Evolutionary conservation across 2,329 filamentous ascomycete genomes (phyloP).

Genomic region (Pseudogymnoascus sp.): DNA sequence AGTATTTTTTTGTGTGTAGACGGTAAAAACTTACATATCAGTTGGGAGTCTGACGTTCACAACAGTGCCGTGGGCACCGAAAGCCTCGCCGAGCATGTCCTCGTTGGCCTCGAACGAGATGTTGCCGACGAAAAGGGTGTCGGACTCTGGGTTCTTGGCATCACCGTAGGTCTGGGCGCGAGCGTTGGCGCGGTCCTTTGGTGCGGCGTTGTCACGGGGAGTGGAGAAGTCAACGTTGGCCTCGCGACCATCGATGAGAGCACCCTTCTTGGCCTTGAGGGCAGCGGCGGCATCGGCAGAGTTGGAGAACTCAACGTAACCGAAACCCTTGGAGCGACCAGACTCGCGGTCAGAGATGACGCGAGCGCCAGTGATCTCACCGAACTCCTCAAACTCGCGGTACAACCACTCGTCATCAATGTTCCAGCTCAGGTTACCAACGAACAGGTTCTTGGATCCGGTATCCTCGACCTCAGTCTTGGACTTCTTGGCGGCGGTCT

Average conservation of each 20-base stretch:
- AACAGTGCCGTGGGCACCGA: slow-evolving; percentile 56
- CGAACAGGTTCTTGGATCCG: slow-evolving; percentile 57
- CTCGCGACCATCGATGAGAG: slow-evolving; percentile 57
- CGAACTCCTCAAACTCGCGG: slow-evolving; percentile 61
- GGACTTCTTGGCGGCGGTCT: slow-evolving; percentile 43
- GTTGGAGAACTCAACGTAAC: slow-evolving; percentile 63
- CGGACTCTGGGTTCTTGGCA: slow-evolving; percentile 53
- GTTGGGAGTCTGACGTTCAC: slow-evolving; percentile 63
- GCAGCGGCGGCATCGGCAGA: slow-evolving; percentile 55
- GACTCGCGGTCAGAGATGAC: slow-evolving; percentile 61
- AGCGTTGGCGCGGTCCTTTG: slow-evolving; percentile 43
- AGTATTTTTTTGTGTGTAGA: not conserved
- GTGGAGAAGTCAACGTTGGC: slow-evolving; percentile 66
- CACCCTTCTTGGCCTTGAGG: slow-evolving; percentile 56
- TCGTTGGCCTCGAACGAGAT: slow-evolving; percentile 62
- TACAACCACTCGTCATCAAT: slow-evolving; percentile 66
- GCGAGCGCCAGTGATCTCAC: slow-evolving; percentile 55
- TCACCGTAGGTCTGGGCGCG: slow-evolving; percentile 54
- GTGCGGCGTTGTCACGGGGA: slow-evolving; percentile 45
- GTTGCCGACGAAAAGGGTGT: slow-evolving; percentile 68
- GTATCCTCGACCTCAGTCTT: slow-evolving; percentile 39
- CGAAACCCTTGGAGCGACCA: slow-evolving; percentile 66
- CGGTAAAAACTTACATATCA: slow-evolving; percentile 39
- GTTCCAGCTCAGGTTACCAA: slow-evolving; percentile 70
- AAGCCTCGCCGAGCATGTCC: slow-evolving; percentile 55